A percentile compares a stretch with the other conserved stretches of the same genome.
Conservation (phyloP, 2,329 filamentous ascomycete species). For the Monosporascus ibericus region DNA sequence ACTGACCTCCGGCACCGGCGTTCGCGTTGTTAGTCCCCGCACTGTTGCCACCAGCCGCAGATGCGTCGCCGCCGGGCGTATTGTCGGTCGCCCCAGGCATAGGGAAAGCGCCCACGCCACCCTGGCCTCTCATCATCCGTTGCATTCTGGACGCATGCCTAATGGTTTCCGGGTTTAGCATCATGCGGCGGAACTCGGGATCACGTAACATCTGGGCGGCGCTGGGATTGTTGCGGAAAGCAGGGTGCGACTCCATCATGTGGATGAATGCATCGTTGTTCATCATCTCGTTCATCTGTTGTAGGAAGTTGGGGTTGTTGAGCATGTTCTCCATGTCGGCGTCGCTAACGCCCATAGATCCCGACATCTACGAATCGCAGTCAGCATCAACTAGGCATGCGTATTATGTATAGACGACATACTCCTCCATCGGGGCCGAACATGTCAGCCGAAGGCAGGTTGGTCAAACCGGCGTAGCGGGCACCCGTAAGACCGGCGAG, state of each 20-base stretch:
- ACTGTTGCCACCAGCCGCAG: constrained; percentile 18
- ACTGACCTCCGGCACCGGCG: constrained; percentile 22
- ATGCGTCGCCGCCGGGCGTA: constrained; percentile 51
- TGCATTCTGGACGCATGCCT: constrained; percentile 79
- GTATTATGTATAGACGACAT: constrained; percentile 35
- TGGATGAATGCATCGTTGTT: constrained; percentile 93
- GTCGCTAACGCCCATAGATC: constrained; percentile 62
- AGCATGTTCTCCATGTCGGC: constrained; percentile 82
- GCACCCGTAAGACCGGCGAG: constrained; percentile 88
- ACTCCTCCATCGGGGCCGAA: constrained; percentile 94
- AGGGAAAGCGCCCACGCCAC: constrained; percentile 61
- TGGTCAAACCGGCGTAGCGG: constrained; percentile 85
- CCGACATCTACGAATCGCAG: constrained; percentile 65
- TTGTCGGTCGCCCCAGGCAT: constrained; percentile 89
- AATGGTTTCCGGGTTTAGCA: constrained; percentile 84
- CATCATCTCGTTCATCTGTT: constrained; percentile 88
- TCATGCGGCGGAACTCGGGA: constrained; percentile 83
- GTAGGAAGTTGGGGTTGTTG: constrained; percentile 78
- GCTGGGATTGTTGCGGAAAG: constrained; percentile 57
- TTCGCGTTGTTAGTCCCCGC: constrained; percentile 29
- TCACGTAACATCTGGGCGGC: constrained; percentile 19
- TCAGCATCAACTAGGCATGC: constrained; percentile 16
- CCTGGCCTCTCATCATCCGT: constrained; percentile 53
- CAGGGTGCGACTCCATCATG: constrained; percentile 87
- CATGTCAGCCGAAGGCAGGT: constrained; percentile 77